Conservation (phyloP, 2,329 filamentous ascomycete species). For the Diaporthe caulivora region DNA sequence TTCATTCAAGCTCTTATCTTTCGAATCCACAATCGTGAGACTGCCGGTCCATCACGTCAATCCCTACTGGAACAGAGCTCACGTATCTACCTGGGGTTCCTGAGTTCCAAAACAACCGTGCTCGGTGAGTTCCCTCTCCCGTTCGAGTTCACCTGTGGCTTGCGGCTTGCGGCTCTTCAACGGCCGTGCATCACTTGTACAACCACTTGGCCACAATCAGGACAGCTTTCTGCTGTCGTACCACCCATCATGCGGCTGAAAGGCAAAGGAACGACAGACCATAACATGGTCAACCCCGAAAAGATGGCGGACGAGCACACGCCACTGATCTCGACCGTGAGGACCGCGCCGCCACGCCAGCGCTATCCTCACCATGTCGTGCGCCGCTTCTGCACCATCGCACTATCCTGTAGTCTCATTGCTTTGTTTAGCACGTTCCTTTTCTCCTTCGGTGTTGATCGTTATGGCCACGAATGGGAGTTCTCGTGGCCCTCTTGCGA, state of each 20-base stretch:
- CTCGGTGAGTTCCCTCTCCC: constrained; percentile 7
- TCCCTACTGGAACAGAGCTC: neutral
- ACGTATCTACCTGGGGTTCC: neutral
- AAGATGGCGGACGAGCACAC: constrained; percentile 69
- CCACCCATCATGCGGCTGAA: constrained; percentile 27
- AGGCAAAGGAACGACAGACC: constrained; percentile 25
- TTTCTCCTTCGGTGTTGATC: constrained; percentile 52
- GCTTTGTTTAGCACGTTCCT: constrained; percentile 63
- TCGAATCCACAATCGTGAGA: constrained; percentile 8
- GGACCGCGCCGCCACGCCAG: constrained; percentile 62
- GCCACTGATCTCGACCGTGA: constrained; percentile 75
- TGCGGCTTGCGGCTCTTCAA: constrained; percentile 8
- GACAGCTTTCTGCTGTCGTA: neutral
- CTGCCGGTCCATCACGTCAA: constrained; percentile 16
- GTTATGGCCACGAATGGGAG: constrained; percentile 46
- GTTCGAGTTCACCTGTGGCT: neutral
- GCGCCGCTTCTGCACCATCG: constrained; percentile 76
- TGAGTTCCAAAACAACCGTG: neutral
- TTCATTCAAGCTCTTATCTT: neutral
- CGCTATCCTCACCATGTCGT: constrained; percentile 71
- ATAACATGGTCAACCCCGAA: constrained; percentile 40
- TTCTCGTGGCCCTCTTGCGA: constrained; percentile 47
- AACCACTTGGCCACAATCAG: neutral
- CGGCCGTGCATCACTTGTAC: neutral
- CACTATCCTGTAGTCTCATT: constrained; percentile 66